Conservation (phyloP, 1,284 basidiomycete genomes). For the Fomitopsis pinicola region DNA sequence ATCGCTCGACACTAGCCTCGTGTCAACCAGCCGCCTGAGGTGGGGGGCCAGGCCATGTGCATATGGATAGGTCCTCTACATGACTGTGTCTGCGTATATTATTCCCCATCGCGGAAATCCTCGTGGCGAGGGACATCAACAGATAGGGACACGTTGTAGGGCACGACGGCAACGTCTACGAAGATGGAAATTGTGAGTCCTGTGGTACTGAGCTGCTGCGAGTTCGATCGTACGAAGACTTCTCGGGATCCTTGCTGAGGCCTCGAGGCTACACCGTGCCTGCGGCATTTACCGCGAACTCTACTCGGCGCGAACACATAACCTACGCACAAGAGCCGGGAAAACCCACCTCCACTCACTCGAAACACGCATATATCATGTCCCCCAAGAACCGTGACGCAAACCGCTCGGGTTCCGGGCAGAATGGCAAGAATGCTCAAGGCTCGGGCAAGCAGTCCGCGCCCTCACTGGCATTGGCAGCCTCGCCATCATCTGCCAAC, state of each 20-base stretch:
- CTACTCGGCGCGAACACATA: background rate
- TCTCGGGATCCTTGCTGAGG: background rate
- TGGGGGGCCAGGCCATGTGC: too few species aligned
- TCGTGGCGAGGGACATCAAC: too few species aligned
- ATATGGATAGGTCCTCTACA: too few species aligned
- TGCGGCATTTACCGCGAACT: background rate
- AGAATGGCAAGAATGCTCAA: background rate
- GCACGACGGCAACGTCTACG: background rate
- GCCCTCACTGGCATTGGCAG: background rate
- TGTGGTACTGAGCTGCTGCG: background rate
- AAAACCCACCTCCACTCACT: background rate
- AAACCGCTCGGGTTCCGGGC: background rate
- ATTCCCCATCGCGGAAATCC: too few species aligned
- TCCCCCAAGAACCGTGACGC: background rate
- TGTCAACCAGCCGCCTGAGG: too few species aligned
- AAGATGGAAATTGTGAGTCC: background rate
- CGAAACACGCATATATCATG: background rate
- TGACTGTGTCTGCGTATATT: too few species aligned
- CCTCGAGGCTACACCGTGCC: background rate
- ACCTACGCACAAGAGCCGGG: background rate
- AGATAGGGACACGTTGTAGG: background rate
- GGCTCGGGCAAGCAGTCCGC: background rate
- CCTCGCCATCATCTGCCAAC: background rate
- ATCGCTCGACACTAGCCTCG: too few species aligned
- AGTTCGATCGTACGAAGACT: background rate